phyloP scores from a whole-genome alignment of 495 filamentous ascomycete genomes.

The Bacidia gigantensis region DNA sequence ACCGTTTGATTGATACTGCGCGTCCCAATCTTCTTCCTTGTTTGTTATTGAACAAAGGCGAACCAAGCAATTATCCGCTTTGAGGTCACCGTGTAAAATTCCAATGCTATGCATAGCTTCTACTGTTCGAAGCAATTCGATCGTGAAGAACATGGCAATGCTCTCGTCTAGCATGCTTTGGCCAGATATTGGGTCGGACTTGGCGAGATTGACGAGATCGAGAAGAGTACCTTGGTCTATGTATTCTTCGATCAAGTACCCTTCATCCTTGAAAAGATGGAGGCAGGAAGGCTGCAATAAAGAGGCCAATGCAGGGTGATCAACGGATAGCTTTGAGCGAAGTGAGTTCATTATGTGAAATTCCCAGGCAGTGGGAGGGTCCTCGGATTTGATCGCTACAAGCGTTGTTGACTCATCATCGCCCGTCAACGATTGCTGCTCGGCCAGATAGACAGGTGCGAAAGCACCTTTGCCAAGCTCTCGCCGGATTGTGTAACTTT shows the following conservation, averaged over 20 bases:
- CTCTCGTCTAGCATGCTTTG: slow-evolving; percentile 64
- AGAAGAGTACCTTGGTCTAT: slow-evolving; percentile 83
- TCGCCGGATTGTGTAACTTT: slow-evolving; percentile 62
- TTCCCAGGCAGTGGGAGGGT: slow-evolving; percentile 81
- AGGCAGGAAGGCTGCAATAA: slow-evolving; percentile 72
- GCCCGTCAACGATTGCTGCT: slow-evolving; percentile 28
- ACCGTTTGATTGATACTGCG: slow-evolving; percentile 54
- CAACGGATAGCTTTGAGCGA: slow-evolving; percentile 54
- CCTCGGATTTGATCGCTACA: slow-evolving; percentile 89
- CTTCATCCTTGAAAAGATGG: slow-evolving; percentile 76
- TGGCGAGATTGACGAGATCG: slow-evolving; percentile 78
- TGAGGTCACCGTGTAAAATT: slow-evolving; percentile 86
- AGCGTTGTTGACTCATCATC: slow-evolving; percentile 36
- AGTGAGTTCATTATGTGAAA: slow-evolving; percentile 88
- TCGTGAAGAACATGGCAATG: slow-evolving; percentile 84
- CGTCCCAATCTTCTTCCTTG: slow-evolving; percentile 28
- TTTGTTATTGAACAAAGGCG: slow-evolving; percentile 40
- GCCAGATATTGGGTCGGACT: slow-evolving; percentile 40
- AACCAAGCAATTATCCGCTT: slow-evolving; percentile 86
- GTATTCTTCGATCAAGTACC: slow-evolving; percentile 76
- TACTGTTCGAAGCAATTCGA: slow-evolving; percentile 82
- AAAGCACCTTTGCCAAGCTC: slow-evolving; percentile 89
- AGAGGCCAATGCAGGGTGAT: slow-evolving; percentile 53
- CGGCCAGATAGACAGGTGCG: slow-evolving; percentile 79
- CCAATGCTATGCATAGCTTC: slow-evolving; percentile 70